Evolutionary conservation across 805 yeast species (phyloP).

Genomic region (Teunomyces panamensis): DNA sequence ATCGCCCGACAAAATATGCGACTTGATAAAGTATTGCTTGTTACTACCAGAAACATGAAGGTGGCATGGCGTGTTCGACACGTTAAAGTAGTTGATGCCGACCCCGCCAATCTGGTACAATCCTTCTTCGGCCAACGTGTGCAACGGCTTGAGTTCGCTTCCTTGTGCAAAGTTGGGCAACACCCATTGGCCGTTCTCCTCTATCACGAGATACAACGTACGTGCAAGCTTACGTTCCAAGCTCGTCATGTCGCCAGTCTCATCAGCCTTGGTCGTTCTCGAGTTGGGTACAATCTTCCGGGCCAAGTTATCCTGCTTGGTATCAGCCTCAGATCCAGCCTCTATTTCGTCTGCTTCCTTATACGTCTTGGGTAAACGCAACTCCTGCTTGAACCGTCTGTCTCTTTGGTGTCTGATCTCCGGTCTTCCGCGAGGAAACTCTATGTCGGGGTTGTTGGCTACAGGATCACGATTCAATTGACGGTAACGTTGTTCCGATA

Average conservation of each 20-base stretch:
- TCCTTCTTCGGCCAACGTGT: constrained; percentile 72
- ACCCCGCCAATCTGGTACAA: constrained; percentile 70
- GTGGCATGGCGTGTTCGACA: constrained; percentile 86
- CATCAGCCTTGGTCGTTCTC: constrained; percentile 77
- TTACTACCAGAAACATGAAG: constrained; percentile 40
- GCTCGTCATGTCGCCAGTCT: constrained; percentile 54
- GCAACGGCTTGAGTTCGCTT: constrained; percentile 51
- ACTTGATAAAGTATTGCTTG: constrained; percentile 72
- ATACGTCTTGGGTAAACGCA: constrained; percentile 70
- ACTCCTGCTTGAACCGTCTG: constrained; percentile 74
- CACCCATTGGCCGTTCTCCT: constrained; percentile 55
- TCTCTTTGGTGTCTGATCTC: constrained; percentile 88
- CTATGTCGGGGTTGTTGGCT: constrained; percentile 67
- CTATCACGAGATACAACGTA: constrained; percentile 73
- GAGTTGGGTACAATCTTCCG: constrained; percentile 69
- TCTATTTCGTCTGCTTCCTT: constrained; percentile 32
- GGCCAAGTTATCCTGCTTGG: constrained; percentile 51
- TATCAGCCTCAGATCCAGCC: constrained; percentile 11
- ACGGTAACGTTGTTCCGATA: constrained; percentile 77
- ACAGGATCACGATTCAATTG: constrained; percentile 76
- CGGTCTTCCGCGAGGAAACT: constrained; percentile 81
- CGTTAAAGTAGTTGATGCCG: constrained; percentile 79
- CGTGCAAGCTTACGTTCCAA: constrained; percentile 78
- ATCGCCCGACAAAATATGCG: constrained; percentile 83
- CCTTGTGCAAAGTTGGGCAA: constrained; percentile 68